phyloP scores from a whole-genome alignment of 768 basidiomycete species.

The Gloeopeniophorella convolvens region DNA sequence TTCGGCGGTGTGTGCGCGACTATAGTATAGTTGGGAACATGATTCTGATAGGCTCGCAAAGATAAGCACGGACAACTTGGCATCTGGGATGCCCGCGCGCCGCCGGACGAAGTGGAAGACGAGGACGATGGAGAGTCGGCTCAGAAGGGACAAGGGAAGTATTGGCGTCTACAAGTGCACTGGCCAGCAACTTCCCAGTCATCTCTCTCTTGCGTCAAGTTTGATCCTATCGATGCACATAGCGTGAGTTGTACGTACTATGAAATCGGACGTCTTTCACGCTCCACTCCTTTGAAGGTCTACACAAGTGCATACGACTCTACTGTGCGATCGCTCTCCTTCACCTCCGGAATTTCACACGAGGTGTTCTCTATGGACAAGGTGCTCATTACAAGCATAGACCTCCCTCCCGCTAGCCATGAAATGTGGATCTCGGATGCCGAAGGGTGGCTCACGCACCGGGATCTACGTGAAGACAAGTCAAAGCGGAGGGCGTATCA shows the following conservation, averaged over 20 bases:
- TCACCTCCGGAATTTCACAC: constrained; percentile 62
- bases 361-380: constrained; percentile 64
- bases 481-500: constrained; percentile 53
- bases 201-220: constrained; percentile 70
- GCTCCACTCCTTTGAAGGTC: constrained; percentile 37
- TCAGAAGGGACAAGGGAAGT: constrained; percentile 60
- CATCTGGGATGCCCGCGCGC: constrained; percentile 80
- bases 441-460: constrained; percentile 62
- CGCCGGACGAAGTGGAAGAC: constrained; percentile 55
- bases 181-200: constrained; percentile 81
- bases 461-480: constrained; percentile 62
- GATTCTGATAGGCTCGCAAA: constrained; percentile 24
- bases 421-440: constrained; percentile 85
- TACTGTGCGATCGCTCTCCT: constrained; percentile 66
- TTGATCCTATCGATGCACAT: constrained; percentile 71
- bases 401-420: constrained; percentile 57
- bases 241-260: too few relatives aligned
- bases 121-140: constrained; percentile 47
- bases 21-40: neutral
- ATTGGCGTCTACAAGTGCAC: constrained; percentile 74
- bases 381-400: constrained; percentile 61
- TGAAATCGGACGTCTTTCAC: too few relatives aligned
- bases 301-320: constrained; percentile 82
- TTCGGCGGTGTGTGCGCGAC: constrained; percentile 55
- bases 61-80: constrained; percentile 82